Percentiles rank a stretch among this genome's conserved stretches.
These are phyloP conservation scores for Triangularia verruculosa DNA, from an alignment of 2,329 filamentous ascomycete genomes.

Conservation along the genomic window DNA sequence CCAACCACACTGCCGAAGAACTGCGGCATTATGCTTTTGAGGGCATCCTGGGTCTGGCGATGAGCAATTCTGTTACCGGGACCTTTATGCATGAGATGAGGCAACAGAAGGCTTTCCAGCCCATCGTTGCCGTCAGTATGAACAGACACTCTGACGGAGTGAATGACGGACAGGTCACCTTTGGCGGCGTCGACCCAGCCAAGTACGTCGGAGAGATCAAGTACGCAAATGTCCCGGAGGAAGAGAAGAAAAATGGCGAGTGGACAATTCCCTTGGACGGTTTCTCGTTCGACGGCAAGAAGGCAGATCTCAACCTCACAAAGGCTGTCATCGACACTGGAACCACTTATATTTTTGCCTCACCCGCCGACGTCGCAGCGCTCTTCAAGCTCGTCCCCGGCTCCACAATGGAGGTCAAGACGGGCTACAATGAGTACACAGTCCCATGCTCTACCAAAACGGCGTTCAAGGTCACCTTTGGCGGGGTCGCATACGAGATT, in stretches of 20 bases:
- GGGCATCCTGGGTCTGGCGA: conserved; percentile 78
- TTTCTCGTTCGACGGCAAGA: conserved; percentile 58
- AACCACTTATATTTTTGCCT: conserved; percentile 75
- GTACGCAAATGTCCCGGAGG: conserved; percentile 56
- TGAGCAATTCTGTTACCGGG: conserved; percentile 55
- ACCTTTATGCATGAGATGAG: conserved; percentile 66
- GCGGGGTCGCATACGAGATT: conserved; percentile 63
- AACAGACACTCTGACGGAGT: conserved; percentile 62
- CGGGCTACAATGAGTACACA: conserved; percentile 61
- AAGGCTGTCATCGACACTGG: conserved; percentile 79
- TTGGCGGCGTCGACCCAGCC: conserved; percentile 66
- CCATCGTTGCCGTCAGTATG: conserved; percentile 69
- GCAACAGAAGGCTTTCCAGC: conserved; percentile 51
- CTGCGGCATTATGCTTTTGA: conserved; percentile 81
- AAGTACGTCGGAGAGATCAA: conserved; percentile 67
- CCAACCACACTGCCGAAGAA: conserved; percentile 66
- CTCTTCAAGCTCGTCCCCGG: conserved; percentile 68
- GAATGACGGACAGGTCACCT: conserved; percentile 73
- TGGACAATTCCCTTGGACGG: conserved; percentile 74
- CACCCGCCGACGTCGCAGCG: conserved; percentile 60
- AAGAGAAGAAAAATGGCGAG: conserved; percentile 46
- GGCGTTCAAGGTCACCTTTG: conserved; percentile 64
- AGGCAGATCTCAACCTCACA: conserved; percentile 48
- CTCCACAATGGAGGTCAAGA: conserved; percentile 41
- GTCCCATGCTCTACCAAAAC: conserved; percentile 69